Conservation (phyloP, 139 green algal genomes). For the Closterium sp. region DNA sequence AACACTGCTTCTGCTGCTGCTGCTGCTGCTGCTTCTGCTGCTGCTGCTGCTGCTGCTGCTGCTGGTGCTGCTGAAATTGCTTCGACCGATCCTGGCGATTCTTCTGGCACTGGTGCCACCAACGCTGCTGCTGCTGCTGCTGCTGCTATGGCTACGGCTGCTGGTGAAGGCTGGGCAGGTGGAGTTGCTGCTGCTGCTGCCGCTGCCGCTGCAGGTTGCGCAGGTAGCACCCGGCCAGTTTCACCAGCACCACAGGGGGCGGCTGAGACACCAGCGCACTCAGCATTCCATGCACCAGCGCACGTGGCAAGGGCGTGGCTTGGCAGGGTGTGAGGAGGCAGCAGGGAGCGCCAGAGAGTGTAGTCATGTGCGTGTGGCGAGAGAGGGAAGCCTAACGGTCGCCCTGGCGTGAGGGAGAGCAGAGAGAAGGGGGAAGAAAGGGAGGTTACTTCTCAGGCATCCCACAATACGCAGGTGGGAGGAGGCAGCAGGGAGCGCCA, state of each 20-base stretch:
- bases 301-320: background rate
- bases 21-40: no score
- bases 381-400: background rate
- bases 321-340: background rate
- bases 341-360: background rate
- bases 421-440: background rate
- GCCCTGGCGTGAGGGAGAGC: background rate
- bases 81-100: no score
- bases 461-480: background rate
- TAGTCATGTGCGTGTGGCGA: background rate
- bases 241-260: background rate
- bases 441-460: no score
- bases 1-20: no score
- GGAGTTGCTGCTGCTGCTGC: background rate
- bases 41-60: no score
- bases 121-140: no score
- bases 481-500: background rate
- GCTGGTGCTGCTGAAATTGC: no score
- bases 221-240: background rate
- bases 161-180: no score
- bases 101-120: no score
- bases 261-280: background rate
- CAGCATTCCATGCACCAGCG: background rate
- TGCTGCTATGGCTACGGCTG: no score
- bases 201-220: background rate